Percentiles rank a stretch among this genome's conserved stretches.
Evolutionary conservation across 2,329 filamentous ascomycete genomes (phyloP).

Genomic region (Colletotrichum lentis): DNA sequence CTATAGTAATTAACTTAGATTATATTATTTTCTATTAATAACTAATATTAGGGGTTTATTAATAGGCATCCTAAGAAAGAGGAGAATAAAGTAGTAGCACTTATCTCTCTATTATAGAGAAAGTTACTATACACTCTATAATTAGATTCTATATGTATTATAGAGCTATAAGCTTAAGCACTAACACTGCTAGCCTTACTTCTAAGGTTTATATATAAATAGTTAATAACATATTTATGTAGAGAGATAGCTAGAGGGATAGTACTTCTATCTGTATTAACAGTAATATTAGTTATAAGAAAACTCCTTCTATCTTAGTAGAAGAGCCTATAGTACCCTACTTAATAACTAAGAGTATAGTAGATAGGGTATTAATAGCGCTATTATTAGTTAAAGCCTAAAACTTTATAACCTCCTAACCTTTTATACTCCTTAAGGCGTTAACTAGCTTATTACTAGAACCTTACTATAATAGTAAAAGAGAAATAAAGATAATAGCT

Average conservation of each 20-base stretch:
- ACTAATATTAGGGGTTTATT: not conserved
- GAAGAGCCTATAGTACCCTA: not conserved
- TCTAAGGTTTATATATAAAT: not conserved
- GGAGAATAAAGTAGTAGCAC: not conserved
- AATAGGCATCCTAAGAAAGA: not conserved
- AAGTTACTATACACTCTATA: not conserved
- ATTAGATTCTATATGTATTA: not conserved
- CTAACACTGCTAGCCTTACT: not conserved
- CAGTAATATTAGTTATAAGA: not conserved
- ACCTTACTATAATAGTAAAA: not conserved
- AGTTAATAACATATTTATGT: not conserved
- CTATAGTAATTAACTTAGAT: not conserved
- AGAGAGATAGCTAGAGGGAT: not conserved
- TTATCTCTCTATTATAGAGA: not conserved
- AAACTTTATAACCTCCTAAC: not conserved
- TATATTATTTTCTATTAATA: not conserved
- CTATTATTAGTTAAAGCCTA: not conserved
- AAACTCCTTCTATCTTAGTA: not conserved
- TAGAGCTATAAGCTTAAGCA: constrained; percentile 1
- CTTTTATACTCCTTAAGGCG: not conserved
- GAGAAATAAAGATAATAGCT: not conserved
- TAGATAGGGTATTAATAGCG: not conserved
- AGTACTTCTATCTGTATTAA: not conserved
- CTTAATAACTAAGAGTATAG: not conserved
- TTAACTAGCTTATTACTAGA: not conserved